These are phyloP conservation scores for Biscogniauxia sp. DNA, from an alignment of 2,329 filamentous ascomycete genomes.

Conservation along the genomic window DNA sequence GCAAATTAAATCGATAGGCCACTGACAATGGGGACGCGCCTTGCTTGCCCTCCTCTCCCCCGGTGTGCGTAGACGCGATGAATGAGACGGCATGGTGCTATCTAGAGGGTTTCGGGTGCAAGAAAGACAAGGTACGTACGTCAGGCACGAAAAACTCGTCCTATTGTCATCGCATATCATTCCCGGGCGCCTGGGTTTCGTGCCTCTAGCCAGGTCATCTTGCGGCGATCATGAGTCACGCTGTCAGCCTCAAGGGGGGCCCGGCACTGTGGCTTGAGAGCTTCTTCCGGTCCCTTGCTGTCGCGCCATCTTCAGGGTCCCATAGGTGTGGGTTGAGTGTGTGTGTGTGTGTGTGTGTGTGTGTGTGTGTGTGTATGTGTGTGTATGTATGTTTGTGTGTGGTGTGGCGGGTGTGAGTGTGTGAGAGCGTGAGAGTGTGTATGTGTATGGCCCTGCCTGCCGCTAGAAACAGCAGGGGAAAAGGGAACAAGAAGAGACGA, in stretches of 20 bases:
- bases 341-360: no score
- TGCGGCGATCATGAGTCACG: background rate
- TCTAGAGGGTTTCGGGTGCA: conserved; percentile 92
- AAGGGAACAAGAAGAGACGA: background rate
- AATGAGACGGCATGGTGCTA: conserved; percentile 97
- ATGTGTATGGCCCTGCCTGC: background rate
- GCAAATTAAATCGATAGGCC: conserved; percentile 20
- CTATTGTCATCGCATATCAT: conserved; percentile 24
- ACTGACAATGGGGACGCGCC: conserved; percentile 22
- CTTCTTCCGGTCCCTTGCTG: background rate
- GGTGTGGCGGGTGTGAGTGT: no score
- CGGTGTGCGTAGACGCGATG: conserved; percentile 71
- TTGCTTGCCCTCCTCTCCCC: conserved; percentile 8
- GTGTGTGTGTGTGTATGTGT: no score
- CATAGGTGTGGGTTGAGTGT: background rate
- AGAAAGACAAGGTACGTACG: conserved; percentile 95
- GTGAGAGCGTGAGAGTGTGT: no score
- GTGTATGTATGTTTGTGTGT: background rate
- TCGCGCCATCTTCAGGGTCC: background rate
- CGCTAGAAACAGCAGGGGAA: background rate
- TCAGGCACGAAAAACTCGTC: conserved; percentile 32
- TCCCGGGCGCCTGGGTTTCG: conserved; percentile 17
- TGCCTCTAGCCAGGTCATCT: conserved; percentile 6
- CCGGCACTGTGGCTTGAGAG: conserved; percentile 18
- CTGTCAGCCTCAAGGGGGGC: conserved; percentile 23